phyloP scores from a whole-genome alignment of 768 basidiomycete species.

The Boletus subparvulus region DNA sequence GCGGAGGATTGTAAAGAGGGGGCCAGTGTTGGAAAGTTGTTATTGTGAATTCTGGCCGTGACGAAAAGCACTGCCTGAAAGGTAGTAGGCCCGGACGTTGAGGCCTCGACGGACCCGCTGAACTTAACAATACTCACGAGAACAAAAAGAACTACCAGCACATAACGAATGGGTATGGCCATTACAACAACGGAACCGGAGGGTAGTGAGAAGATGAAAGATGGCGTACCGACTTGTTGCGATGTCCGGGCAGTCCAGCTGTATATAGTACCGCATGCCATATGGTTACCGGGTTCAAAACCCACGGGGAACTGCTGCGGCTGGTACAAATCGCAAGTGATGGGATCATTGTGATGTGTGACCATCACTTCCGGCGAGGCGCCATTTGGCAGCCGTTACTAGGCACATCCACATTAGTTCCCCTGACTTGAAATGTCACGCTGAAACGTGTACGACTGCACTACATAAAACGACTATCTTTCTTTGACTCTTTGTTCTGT shows the following conservation, averaged over 20 bases:
- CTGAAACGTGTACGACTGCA: not conserved
- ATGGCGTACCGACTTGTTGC: not conserved
- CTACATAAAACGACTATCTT: not conserved
- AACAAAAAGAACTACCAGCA: slow-evolving; percentile 12
- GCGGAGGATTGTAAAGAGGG: not conserved
- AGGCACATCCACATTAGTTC: not conserved
- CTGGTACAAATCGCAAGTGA: not conserved
- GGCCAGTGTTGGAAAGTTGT: not conserved
- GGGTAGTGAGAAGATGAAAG: not conserved
- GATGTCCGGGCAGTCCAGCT: not conserved
- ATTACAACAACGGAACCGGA: slow-evolving; percentile 3
- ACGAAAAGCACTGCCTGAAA: slow-evolving; percentile 20
- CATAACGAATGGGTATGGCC: slow-evolving; percentile 23
- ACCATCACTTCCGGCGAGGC: no score
- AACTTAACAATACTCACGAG: slow-evolving; percentile 17
- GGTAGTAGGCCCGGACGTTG: not conserved
- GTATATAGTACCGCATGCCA: slow-evolving; percentile 11
- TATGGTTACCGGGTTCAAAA: not conserved
- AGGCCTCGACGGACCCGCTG: not conserved
- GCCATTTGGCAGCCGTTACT: no score
- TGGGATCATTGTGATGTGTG: not conserved
- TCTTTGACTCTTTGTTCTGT: not conserved
- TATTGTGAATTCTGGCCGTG: not conserved
- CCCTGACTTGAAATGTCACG: not conserved
- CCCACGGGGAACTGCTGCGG: slow-evolving; percentile 4